Base-by-base conservation (phyloP, 2,329 filamentous ascomycete genomes). In the Ophiostoma perfectum region DNA sequence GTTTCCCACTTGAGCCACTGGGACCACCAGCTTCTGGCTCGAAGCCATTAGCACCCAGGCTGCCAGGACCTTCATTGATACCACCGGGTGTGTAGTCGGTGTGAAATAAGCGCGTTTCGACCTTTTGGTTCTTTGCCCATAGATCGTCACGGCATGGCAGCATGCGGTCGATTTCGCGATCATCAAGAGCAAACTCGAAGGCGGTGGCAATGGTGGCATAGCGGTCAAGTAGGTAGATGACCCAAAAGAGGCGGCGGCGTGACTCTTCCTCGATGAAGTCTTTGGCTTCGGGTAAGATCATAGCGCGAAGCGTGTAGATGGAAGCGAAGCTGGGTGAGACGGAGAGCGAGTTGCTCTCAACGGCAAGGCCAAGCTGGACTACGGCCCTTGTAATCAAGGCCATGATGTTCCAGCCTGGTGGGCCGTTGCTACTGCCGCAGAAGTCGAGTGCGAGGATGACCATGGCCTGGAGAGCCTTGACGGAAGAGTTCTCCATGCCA, bases 211-310 rank as follows among this genome's bases (percentile, higher is more conserved):
- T 89, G 0, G 93, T 97, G 0, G 92, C 92, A 75, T 96, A 97
- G 65, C 93, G 85, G 76, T 97, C 93, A 5, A 97, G 83, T 12
- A 97, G 80, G 75, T 96, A 97, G 11, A 96, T 88, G 88, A 96
- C 94, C 93, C 93, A 97, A 77, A 97, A 96, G 0, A 97, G 81
- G 39, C 93, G 84, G 41, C 93, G 85, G 41, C 93, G 83, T 58
- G 91, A 90, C 77, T 97, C 93, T 70, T 97, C 93, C 75, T 97
- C 93, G 68, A 96, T 90, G 77, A 93, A 97, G 70, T 92, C 90
- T 66, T 87, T 88, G 0, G 93, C 86, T 70, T 96, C 92, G 0
- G 92, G 90, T 0, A 97, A 81, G 2, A 94, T 88, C 81, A 93
- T 93, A 16, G 93, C 92, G 67, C 93, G 85, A 62, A 96, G 81